These are phyloP conservation scores for Fusarium decemcellulare DNA, from an alignment of 2,329 filamentous ascomycete species.

Conservation along the genomic window DNA sequence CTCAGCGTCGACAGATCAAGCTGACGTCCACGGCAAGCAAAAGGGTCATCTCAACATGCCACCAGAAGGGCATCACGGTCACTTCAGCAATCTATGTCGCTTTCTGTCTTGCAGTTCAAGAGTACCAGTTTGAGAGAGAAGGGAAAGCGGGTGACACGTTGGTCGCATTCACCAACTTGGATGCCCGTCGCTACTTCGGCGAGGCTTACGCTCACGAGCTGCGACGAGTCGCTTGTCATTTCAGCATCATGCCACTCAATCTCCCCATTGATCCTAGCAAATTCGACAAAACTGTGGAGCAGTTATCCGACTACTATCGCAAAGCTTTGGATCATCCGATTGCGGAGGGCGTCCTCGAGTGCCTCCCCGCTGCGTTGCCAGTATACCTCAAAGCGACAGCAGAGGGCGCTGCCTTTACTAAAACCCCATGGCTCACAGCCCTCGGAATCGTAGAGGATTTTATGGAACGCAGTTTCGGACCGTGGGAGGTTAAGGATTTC, in stretches of 20 bases:
- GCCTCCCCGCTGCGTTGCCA: not conserved
- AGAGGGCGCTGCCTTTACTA: not conserved
- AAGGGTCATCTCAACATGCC: not conserved
- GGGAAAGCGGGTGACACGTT: not conserved
- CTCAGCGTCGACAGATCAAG: not conserved
- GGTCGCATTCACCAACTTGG: not conserved
- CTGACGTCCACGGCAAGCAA: not conserved
- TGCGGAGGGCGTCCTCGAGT: not conserved
- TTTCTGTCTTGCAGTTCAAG: not conserved
- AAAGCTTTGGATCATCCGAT: not conserved
- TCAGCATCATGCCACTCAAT: not conserved
- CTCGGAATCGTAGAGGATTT: not conserved
- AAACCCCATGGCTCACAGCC: not conserved
- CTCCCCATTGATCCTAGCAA: not conserved
- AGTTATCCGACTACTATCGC: conserved; percentile 1
- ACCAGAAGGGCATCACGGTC: not conserved
- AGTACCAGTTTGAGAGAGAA: not conserved
- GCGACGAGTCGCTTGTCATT: not conserved
- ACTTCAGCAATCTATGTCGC: not conserved
- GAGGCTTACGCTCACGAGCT: not conserved
- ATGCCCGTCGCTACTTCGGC: not conserved
- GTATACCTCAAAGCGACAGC: not conserved
- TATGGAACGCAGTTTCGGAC: not conserved
- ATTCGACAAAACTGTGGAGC: not conserved
- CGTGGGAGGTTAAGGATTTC: conserved; percentile 1